Conservation (phyloP, 2,329 filamentous ascomycete species). For the Penicillium occitanis region DNA sequence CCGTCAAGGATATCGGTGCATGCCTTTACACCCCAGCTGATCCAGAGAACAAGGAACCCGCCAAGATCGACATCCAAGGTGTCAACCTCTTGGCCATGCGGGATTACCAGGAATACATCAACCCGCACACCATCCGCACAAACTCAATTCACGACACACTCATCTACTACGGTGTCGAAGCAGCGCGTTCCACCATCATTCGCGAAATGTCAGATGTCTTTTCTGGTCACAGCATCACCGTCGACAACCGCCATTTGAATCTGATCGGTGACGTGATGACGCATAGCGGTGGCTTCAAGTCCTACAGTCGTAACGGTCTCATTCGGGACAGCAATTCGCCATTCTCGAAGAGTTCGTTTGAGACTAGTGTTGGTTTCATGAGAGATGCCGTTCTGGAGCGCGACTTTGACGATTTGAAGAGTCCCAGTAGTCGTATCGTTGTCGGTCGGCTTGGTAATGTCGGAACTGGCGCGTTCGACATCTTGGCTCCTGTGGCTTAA, state of each 20-base stretch:
- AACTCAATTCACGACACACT: constrained; percentile 91
- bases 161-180: constrained; percentile 86
- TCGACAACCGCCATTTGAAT: constrained; percentile 89
- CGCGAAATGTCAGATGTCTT: constrained; percentile 84
- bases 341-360: constrained; percentile 99
- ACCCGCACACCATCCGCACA: constrained; percentile 81
- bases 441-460: constrained; percentile 78
- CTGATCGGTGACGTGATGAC: constrained; percentile 98
- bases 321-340: constrained; percentile 76
- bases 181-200: constrained; percentile 82
- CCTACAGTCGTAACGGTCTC: constrained; percentile 90
- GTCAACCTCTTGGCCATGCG: constrained; percentile 91
- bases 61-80: constrained; percentile 71
- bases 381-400: constrained; percentile 88
- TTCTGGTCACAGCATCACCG: constrained; percentile 82
- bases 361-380: constrained; percentile 92
- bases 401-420: constrained; percentile 83
- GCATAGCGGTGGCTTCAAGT: constrained; percentile 80
- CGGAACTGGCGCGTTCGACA: constrained; percentile 90
- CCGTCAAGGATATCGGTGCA: constrained; percentile 72
- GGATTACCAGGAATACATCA: constrained; percentile 78
- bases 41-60: constrained; percentile 50
- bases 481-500: constrained; percentile 60
- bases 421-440: constrained; percentile 84
- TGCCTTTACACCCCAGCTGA: constrained; percentile 68